Base-by-base conservation (phyloP, 306 rosid genomes). In the Potentilla sterilis region DNA sequence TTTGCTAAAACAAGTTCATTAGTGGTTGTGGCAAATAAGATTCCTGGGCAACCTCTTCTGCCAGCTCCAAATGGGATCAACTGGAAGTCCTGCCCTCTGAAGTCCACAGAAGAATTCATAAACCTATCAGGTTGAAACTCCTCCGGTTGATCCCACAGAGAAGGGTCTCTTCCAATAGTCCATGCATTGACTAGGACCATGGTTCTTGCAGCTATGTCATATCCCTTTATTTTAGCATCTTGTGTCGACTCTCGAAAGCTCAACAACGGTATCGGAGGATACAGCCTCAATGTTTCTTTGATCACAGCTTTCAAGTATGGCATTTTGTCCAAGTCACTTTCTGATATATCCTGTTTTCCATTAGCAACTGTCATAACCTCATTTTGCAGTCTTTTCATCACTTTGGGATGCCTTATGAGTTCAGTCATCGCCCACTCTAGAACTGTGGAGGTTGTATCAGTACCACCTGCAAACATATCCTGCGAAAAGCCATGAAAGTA, bases 381-480 rank as follows among this genome's bases (percentile, higher is more conserved):
- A 24, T 58, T 9, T 58, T 24, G 65, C 65, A 58, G 65, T 24
- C 9, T 58, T 21, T 58, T 22, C 65, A 58, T 58, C 38, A 7
- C 76, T 34, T 21, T 14, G 7, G 90, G 96, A 32, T 2, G 40
- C 5, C 40, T 37, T 37, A 37, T 37, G 40, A 37, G 2, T 37
- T 37, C 40, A 2, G 40, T 37, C 40, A 37, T 37, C 40, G 40
- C 40, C 40, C 40, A 84, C 12, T 28, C 28, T 28, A 28, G 28
- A 28, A 28, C 72, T 2, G 82, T 71, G 19, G 43, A 76, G 1
- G 81, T 76, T 0, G 92, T 85, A 77, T 85, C 90, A 0, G 92
- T 91, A 4, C 92, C 93, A 0, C 83, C 92, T 4, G 69, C 81
- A 79, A 85, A 81, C 81, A 75, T 78, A 76, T 81, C 88, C 83